Percentiles rank a stretch among this genome's conserved stretches.
Conservation (phyloP, 768 basidiomycete species). For the Suillus decipiens region DNA sequence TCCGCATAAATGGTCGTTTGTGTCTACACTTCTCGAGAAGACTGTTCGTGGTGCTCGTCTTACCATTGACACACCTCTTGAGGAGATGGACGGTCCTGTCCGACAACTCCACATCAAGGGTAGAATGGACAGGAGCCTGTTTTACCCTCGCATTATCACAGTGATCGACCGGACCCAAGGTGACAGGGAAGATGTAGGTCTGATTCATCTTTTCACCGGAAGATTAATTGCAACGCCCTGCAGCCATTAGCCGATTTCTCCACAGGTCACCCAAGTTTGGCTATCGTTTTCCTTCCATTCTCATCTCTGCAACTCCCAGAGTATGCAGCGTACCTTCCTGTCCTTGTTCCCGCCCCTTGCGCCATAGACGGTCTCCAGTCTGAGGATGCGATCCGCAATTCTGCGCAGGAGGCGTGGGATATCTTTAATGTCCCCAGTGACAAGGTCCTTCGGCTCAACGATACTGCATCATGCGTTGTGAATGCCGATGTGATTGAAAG, state of each 20-base stretch:
- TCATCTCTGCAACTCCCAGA: constrained; percentile 36
- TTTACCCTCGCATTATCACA: constrained; percentile 35
- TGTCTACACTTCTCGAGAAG: constrained; percentile 60
- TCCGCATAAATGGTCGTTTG: constrained; percentile 59
- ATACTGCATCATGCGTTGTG: constrained; percentile 41
- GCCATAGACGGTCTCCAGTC: constrained; percentile 26
- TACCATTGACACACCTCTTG: constrained; percentile 23
- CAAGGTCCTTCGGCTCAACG: constrained; percentile 41
- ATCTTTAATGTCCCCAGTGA: constrained; percentile 41
- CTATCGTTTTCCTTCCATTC: constrained; percentile 66
- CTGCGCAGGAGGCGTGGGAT: constrained; percentile 45
- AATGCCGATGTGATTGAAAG: constrained; percentile 46
- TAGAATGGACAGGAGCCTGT: constrained; percentile 25
- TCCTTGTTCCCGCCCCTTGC: constrained; percentile 37
- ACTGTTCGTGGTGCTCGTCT: constrained; percentile 41
- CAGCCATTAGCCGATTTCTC: constrained; percentile 43
- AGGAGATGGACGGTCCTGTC: constrained; percentile 23
- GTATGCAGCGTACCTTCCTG: constrained; percentile 60
- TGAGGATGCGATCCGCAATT: constrained; percentile 24
- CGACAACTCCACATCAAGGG: constrained; percentile 29
- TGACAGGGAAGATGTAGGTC: constrained; percentile 30
- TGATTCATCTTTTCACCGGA: constrained; percentile 16
- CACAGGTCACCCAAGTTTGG: constrained; percentile 56
- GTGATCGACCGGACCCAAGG: constrained; percentile 39
- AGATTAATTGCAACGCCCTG: constrained; percentile 31